phyloP scores from a whole-genome alignment of 805 yeast species.

The Wickerhamomyces xylosicus region DNA sequence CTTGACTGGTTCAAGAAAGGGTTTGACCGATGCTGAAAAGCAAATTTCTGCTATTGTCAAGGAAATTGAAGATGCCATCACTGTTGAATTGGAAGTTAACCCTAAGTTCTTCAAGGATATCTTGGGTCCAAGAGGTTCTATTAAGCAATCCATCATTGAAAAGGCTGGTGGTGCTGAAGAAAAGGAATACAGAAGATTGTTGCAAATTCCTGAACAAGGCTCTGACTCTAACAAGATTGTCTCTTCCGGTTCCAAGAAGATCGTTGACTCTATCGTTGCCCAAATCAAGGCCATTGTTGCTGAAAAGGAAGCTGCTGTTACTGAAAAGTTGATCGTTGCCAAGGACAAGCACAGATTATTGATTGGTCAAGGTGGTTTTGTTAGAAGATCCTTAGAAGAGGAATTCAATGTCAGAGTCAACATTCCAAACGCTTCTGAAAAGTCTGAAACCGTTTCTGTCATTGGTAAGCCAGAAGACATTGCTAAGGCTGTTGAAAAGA shows the following conservation, averaged over 20 bases:
- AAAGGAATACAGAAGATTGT: constrained; percentile 38
- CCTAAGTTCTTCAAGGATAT: constrained; percentile 14
- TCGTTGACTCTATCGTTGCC: constrained; percentile 59
- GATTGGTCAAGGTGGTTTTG: constrained; percentile 74
- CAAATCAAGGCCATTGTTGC: constrained; percentile 54
- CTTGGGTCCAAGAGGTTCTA: constrained; percentile 30
- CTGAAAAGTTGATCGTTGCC: constrained; percentile 47
- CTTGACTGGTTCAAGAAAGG: constrained; percentile 68
- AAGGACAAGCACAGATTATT: constrained; percentile 65
- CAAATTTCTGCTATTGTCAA: constrained; percentile 53
- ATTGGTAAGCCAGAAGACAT: constrained; percentile 60
- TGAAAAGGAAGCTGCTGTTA: constrained; percentile 49
- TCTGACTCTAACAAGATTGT: constrained; percentile 48
- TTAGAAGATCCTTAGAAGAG: constrained; percentile 61
- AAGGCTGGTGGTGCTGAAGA: constrained; percentile 69
- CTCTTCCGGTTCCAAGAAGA: constrained; percentile 62
- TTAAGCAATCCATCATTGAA: constrained; percentile 59
- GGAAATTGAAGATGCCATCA: constrained; percentile 50
- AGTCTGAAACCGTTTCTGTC: constrained; percentile 41
- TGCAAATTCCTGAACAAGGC: constrained; percentile 61
- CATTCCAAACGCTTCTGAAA: constrained; percentile 51
- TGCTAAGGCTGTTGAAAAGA: constrained; percentile 50
- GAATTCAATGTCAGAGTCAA: constrained; percentile 54
- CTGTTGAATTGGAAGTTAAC: constrained; percentile 12
- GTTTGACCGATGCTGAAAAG: constrained; percentile 61